phyloP scores from a whole-genome alignment of 2,329 filamentous ascomycete genomes.

The Catunica adiposa region DNA sequence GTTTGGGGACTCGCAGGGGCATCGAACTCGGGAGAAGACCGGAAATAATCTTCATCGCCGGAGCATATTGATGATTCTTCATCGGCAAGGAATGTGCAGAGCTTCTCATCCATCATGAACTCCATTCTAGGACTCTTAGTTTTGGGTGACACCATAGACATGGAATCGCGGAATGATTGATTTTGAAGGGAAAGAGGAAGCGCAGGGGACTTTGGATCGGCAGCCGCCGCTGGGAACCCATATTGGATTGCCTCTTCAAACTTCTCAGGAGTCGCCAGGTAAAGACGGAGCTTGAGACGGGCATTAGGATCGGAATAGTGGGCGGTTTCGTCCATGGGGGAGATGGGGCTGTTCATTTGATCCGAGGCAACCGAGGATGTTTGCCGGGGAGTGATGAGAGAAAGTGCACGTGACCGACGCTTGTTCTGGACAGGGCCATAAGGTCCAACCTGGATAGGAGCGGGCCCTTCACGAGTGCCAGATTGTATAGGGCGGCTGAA shows the following conservation, averaged over 20 bases:
- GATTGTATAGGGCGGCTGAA: constrained; percentile 40
- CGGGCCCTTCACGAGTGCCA: constrained; percentile 28
- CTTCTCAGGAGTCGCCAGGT: constrained; percentile 76
- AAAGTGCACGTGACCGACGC: constrained; percentile 38
- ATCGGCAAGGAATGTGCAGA: constrained; percentile 18
- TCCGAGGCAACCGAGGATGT: constrained; percentile 2
- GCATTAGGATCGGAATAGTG: constrained; percentile 87
- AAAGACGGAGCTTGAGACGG: constrained; percentile 68
- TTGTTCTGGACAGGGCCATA: constrained; percentile 25
- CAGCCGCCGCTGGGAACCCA: constrained; percentile 54
- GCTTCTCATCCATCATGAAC: constrained; percentile 18
- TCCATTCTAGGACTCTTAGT: constrained; percentile 19
- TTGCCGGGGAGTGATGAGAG: constrained; percentile 31
- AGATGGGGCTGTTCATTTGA: constrained; percentile 15
- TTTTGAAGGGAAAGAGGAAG: constrained; percentile 8
- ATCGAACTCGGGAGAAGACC: constrained; percentile 39
- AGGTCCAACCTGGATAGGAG: constrained; percentile 19
- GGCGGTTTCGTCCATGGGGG: constrained; percentile 51
- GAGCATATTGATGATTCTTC: constrained; percentile 39
- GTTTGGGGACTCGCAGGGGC: constrained; percentile 41
- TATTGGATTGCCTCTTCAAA: constrained; percentile 93
- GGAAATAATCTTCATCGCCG: constrained; percentile 25
- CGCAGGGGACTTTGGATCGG: constrained; percentile 16
- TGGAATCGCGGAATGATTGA: constrained; percentile 5
- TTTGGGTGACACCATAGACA: constrained; percentile 8